These are phyloP conservation scores for Myxozyma monticola DNA, from an alignment of 805 yeast genomes.

Conservation along the genomic window DNA sequence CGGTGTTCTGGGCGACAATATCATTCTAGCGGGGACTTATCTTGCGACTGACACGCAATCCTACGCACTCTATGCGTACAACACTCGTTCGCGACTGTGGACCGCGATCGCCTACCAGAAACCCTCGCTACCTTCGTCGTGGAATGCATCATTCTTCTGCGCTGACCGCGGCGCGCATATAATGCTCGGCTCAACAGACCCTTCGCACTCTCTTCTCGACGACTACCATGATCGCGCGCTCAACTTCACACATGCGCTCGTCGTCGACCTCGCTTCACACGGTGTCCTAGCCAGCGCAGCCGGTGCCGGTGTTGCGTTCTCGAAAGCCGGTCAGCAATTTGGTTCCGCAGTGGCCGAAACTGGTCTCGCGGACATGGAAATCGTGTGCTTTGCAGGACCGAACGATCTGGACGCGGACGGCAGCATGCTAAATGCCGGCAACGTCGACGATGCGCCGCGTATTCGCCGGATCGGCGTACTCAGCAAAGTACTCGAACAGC, in stretches of 20 bases:
- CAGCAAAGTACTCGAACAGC: constrained; percentile 10
- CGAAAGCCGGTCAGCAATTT: constrained; percentile 14
- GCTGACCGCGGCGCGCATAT: not conserved
- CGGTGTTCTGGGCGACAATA: constrained; percentile 17
- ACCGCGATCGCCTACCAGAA: constrained; percentile 7
- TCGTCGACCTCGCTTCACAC: constrained; percentile 14
- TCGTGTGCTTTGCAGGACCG: constrained; percentile 18
- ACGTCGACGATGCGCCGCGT: not conserved
- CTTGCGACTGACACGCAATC: constrained; percentile 1
- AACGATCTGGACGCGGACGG: too few species aligned
- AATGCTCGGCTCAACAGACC: constrained; percentile 8
- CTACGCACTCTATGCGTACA: constrained; percentile 18
- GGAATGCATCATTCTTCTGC: constrained; percentile 9
- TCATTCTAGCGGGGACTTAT: constrained; percentile 17
- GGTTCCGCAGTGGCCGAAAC: constrained; percentile 4
- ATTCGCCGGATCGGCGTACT: constrained; percentile 14
- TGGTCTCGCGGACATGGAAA: constrained; percentile 19
- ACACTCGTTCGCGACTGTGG: constrained; percentile 8
- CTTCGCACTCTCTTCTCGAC: constrained; percentile 3
- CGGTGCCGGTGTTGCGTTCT: constrained; percentile 4
- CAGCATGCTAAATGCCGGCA: not conserved
- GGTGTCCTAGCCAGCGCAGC: constrained; percentile 14
- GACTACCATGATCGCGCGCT: constrained; percentile 18
- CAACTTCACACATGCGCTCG: constrained; percentile 8
- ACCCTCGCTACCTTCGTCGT: constrained; percentile 14